Evolutionary conservation across 257 asterid species (phyloP).

Genomic region (Primulina huaijiensis): DNA sequence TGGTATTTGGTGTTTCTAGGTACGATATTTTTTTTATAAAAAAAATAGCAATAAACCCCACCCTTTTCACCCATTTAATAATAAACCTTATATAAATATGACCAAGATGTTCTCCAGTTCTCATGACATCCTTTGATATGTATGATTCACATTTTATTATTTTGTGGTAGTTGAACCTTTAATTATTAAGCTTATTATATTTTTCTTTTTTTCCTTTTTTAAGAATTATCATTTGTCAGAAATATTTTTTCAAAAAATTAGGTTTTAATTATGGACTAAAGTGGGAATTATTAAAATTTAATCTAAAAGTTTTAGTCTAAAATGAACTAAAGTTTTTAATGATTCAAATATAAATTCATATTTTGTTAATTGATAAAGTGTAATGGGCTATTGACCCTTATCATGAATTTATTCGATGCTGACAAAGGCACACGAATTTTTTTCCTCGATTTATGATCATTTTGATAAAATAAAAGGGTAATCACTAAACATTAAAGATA

Average conservation of each 20-base stretch:
- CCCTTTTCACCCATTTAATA: not conserved
- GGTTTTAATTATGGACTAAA: not conserved
- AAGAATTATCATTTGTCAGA: not conserved
- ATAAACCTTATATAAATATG: too few relatives aligned
- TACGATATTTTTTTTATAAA: not conserved
- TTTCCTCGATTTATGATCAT: not conserved
- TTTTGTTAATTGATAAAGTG: not conserved
- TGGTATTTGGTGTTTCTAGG: conserved; percentile 1
- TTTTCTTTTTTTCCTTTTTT: not conserved
- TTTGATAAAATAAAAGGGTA: not conserved
- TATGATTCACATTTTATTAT: too few relatives aligned
- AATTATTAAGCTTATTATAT: too few relatives aligned
- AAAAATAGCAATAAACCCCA: not conserved
- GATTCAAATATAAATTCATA: not conserved
- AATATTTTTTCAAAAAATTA: too few relatives aligned
- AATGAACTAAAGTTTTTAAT: too few relatives aligned
- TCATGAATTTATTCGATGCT: not conserved
- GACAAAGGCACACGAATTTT: not conserved
- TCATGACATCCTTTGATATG: too few relatives aligned
- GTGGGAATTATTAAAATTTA: not conserved
- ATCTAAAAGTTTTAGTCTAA: too few relatives aligned
- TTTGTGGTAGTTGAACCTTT: too few relatives aligned
- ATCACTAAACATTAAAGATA: not conserved
- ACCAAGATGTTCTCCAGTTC: too few relatives aligned
- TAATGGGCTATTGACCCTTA: not conserved